These are phyloP conservation scores for Solanum dulcamara DNA, from an alignment of 257 asterid species.

Conservation along the genomic window DNA sequence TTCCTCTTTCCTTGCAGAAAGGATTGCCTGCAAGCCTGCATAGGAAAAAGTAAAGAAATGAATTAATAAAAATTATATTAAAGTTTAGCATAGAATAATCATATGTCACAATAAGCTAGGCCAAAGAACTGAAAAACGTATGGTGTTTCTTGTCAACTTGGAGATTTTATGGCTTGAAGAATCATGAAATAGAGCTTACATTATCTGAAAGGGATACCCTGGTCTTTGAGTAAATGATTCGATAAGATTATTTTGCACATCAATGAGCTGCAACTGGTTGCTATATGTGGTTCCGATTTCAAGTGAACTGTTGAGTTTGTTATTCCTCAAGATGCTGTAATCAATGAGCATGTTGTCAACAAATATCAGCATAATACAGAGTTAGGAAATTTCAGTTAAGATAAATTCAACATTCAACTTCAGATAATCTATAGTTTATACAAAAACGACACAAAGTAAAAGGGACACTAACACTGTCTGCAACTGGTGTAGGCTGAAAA, in stretches of 20 bases:
- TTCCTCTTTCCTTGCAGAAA: conserved; percentile 27
- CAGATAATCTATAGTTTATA: not conserved
- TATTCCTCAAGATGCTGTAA: conserved; percentile 39
- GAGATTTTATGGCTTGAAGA: not conserved
- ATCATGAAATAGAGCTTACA: conserved; percentile 20
- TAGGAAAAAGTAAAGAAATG: not conserved
- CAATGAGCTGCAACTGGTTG: conserved; percentile 6
- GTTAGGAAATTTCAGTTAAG: not conserved
- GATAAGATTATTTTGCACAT: conserved; percentile 24
- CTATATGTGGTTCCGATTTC: conserved; percentile 4
- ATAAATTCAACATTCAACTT: not conserved
- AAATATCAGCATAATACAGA: not conserved
- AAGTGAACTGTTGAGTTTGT: conserved; percentile 10
- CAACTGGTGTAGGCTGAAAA: conserved; percentile 51
- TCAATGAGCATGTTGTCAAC: not conserved
- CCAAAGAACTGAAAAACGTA: not conserved
- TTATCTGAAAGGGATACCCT: conserved; percentile 17
- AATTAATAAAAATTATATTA: not conserved
- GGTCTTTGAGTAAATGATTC: conserved; percentile 26
- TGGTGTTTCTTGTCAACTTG: not conserved
- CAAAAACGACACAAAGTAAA: not conserved
- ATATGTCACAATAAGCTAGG: not conserved
- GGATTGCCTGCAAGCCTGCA: conserved; percentile 57
- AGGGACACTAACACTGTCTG: conserved; percentile 53
- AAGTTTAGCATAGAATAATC: not conserved